Percentiles rank a stretch among this genome's conserved stretches.
Conservation (phyloP, 441 rosid genomes). For the Brassica balearica region DNA sequence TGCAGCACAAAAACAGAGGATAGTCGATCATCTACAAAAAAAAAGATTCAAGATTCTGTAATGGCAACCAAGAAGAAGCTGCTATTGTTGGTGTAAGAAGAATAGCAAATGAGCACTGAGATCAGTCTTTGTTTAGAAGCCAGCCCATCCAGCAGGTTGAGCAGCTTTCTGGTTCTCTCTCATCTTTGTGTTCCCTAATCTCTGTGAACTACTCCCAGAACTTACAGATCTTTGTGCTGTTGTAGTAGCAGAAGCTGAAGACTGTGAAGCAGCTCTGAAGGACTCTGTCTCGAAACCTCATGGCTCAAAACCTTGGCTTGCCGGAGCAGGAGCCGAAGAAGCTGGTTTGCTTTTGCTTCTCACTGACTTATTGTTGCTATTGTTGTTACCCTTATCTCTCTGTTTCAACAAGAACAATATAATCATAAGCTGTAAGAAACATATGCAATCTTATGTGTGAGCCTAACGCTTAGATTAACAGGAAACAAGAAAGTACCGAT, state of each 20-base stretch:
- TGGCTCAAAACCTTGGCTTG: conserved; percentile 56
- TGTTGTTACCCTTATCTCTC: conserved; percentile 51
- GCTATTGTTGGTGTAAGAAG: background rate
- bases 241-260: conserved; percentile 31
- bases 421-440: conserved; percentile 4
- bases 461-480: background rate
- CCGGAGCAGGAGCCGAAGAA: conserved; percentile 48
- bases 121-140: conserved; percentile 48
- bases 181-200: conserved; percentile 50
- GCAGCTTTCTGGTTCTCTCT: conserved; percentile 56
- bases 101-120: conserved; percentile 1
- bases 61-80: background rate
- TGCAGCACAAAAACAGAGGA: conserved; percentile 21
- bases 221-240: conserved; percentile 49
- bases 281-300: conserved; percentile 90
- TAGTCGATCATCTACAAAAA: conserved; percentile 42
- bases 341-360: conserved; percentile 65
- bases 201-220: conserved; percentile 54
- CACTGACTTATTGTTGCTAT: conserved; percentile 57
- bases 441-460: conserved; percentile 9
- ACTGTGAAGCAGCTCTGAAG: conserved; percentile 54
- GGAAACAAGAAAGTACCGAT: conserved; percentile 53
- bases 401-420: conserved; percentile 45
- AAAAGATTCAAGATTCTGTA: conserved; percentile 34
- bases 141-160: conserved; percentile 99